Evolutionary conservation across 129 eudicot species (phyloP), one percentile per base, ranked within the genome.

Genomic region (Tanacetum coccineum): DNA sequence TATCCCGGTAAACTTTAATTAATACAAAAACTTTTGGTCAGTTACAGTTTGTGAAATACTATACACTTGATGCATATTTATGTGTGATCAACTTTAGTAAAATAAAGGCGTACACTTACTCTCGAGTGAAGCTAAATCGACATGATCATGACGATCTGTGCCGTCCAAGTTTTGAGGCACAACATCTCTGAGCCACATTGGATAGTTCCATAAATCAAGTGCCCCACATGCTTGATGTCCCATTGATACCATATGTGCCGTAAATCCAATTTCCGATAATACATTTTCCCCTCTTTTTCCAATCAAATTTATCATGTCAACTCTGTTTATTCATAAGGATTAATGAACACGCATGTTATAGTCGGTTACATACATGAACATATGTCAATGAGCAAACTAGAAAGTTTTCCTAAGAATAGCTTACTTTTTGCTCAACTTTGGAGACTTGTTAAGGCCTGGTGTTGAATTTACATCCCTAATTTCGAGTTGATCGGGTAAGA

Each of bases 211-310:
- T 13, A 83, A 81, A 67, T 77, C 81, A 53, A 83, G 82, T 12
- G 85, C 85, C 5, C 88, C 83, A 55, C 82, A 76, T 39, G 83
- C 75, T 74, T 83, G 88, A 68, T 83, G 85, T 9, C 88, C 85
- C 88, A 83, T 83, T 15, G 88, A 83, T 17, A 77, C 85, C 78
- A 83, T 80, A 28, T 53, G 82, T 73, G 50, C 66, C 20, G 64
- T 44, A 14, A 83, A 74, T 59, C 88, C 88, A 28, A 80, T 70
- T 65, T 63, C 77, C 49, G 60, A 15, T 49, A 83, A 39, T 3
- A 42, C 51, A 49, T 74, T 61, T 49, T 70, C 74, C 22, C 85
- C 83, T 19, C 61, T 62, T 15, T 9, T 52, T 14, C 83, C 88
- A 50, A 74, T 56, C 70, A 80, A 17, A 54, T 69, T 57, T 9